Evolutionary conservation across 2,329 filamentous ascomycete species (phyloP), one percentile per base, ranked within the genome.

Genomic region (Aspergillus clavatus): DNA sequence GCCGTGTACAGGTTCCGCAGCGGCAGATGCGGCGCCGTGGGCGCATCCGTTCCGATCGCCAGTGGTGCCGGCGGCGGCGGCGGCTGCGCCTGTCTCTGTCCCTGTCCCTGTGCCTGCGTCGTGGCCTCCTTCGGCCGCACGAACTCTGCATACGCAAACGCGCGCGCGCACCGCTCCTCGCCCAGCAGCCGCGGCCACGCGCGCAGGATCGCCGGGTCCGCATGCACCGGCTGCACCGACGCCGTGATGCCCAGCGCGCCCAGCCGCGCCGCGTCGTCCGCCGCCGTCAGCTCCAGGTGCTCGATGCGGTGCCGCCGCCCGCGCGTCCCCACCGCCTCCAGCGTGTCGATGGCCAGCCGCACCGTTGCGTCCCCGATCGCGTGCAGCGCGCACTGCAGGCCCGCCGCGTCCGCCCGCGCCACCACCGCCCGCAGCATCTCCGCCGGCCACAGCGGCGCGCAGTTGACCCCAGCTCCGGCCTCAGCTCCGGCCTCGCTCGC

Each of bases 131-230:
- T 64, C 59, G 14, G 70, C 68, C 5, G 57, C 41, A 51, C n/a
- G n/a, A 77, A 76, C 6, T 77, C 74, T 4, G 62, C 62, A 53
- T 77, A 77, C 6, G 74, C 73, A 54, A 77, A 77, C 0, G 72
- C 73, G 7, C 74, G 65, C 36, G 65, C 62, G 31, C 72, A 63
- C 2, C 73, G 63, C 18, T 72, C 60, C 3, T 58, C 50, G 0
- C 72, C 73, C 2, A 77, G 59, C 0, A 76, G 53, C 7, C 57
- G 59, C 0, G 68, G 68, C 74, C 74, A 76, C 4, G 71, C 72
- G 16, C 65, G 62, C 6, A 75, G 59, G n/a, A 75, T 74, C 0
- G 71, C 66, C 0, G 74, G 74, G 38, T 69, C 67, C 2, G 61
- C 52, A 45, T 69, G 66, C 4, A 68, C 66, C 2, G 66, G 62